Evolutionary conservation across 257 asterid species (phyloP).

Genomic region (Fraxinus americana): DNA sequence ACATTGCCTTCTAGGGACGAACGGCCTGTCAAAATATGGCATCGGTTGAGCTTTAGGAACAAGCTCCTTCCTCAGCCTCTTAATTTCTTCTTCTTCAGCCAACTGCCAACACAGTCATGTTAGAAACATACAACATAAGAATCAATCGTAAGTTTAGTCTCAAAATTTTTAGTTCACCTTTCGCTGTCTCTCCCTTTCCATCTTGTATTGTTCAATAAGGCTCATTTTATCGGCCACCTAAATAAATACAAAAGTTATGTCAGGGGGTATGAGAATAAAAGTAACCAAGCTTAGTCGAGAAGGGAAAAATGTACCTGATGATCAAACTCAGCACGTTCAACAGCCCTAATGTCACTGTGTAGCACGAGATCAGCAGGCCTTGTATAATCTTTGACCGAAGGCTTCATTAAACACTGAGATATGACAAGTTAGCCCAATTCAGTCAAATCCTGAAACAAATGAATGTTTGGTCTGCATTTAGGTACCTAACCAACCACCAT

Average conservation of each 20-base stretch:
- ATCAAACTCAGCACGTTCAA: constrained; percentile 88
- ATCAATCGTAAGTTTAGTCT: not conserved
- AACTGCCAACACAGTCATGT: constrained; percentile 42
- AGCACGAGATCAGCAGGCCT: constrained; percentile 72
- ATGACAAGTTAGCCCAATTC: constrained; percentile 11
- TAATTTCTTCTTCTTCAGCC: constrained; percentile 89
- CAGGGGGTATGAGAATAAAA: not conserved
- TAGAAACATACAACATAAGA: not conserved
- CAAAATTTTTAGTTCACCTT: constrained; percentile 53
- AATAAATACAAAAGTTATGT: not conserved
- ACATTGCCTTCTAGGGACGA: constrained; percentile 72
- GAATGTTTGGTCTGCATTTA: not conserved
- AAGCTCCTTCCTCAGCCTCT: constrained; percentile 85
- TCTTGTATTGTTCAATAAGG: constrained; percentile 62
- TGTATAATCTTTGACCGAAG: constrained; percentile 71
- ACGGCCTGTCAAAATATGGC: constrained; percentile 94
- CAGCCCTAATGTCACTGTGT: constrained; percentile 81
- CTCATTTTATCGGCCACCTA: constrained; percentile 75
- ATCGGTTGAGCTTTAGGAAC: constrained; percentile 96
- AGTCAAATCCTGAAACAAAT: constrained; percentile 4
- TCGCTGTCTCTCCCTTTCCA: constrained; percentile 78
- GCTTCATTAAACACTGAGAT: constrained; percentile 75
- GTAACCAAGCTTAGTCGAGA: constrained; percentile 1
- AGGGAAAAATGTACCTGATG: constrained; percentile 52
- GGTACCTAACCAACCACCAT: not conserved